A percentile compares a stretch with the other conserved stretches of the same genome.
Evolutionary conservation across 208 protist species (phyloP).

Genomic region (Trypanosoma vivax): DNA sequence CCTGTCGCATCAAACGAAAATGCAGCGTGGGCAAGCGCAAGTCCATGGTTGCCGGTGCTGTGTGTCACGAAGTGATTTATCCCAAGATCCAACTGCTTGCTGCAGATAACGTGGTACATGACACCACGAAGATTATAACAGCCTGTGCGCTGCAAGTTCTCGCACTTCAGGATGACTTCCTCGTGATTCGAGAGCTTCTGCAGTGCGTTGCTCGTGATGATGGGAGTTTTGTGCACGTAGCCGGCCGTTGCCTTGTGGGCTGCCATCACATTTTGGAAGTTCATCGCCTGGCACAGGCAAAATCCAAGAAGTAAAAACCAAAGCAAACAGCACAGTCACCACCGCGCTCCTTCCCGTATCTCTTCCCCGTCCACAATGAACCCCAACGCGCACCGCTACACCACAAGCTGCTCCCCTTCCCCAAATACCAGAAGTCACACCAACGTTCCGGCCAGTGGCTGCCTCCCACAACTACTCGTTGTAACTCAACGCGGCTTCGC

Average conservation of each 20-base stretch:
- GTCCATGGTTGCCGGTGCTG: conserved; percentile 89
- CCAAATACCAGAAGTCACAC: too few species aligned
- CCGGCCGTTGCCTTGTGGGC: conserved; percentile 46
- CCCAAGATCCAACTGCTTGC: conserved; percentile 53
- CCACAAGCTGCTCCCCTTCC: too few species aligned
- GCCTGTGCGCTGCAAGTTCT: conserved; percentile 75
- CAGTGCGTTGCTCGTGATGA: conserved; percentile 57
- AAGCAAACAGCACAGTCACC: too few species aligned
- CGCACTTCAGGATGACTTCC: conserved; percentile 62
- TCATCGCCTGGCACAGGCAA: too few species aligned
- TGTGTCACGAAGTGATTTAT: conserved; percentile 82
- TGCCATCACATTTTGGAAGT: conserved; percentile 56
- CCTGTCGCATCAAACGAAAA: conserved; percentile 65
- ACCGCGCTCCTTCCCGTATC: too few species aligned
- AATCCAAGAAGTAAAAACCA: too few species aligned
- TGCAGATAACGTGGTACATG: conserved; percentile 65
- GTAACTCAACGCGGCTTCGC: too few species aligned
- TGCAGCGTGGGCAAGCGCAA: conserved; percentile 87
- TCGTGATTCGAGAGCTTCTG: conserved; percentile 39
- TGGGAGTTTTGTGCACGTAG: conserved; percentile 67
- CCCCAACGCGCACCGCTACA: too few species aligned
- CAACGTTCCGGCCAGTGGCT: too few species aligned
- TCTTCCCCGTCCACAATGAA: too few species aligned
- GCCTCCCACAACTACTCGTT: too few species aligned
- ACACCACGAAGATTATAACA: conserved; percentile 66